Evolutionary conservation across 305 asterid species (phyloP).

Genomic region (Stenogyne calaminthoides): DNA sequence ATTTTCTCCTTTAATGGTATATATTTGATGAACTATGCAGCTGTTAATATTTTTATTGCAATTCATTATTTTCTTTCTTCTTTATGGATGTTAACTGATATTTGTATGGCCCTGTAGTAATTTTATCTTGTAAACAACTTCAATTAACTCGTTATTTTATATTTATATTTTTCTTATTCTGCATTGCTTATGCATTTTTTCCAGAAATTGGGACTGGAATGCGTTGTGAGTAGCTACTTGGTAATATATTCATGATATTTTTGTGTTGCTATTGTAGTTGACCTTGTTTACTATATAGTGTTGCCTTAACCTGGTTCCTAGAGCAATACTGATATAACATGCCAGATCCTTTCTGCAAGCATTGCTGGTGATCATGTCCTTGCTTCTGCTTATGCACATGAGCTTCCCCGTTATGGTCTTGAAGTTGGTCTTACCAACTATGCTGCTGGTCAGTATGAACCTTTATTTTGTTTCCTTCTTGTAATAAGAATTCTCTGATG

Average conservation of each 20-base stretch:
- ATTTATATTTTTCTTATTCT: neutral
- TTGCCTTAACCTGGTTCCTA: constrained; percentile 41
- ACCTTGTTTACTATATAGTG: no score
- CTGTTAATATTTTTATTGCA: neutral
- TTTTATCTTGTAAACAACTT: neutral
- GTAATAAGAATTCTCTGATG: neutral
- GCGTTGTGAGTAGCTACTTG: neutral
- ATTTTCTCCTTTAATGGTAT: neutral
- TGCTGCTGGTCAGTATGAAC: constrained; percentile 56
- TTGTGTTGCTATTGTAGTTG: neutral
- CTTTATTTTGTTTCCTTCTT: neutral
- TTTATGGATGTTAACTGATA: neutral
- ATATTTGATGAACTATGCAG: neutral
- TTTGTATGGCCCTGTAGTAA: neutral
- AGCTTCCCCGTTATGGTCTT: constrained; percentile 65
- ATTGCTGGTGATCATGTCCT: constrained; percentile 68
- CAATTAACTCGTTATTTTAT: neutral
- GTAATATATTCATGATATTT: neutral
- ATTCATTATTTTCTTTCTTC: neutral
- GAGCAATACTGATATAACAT: constrained; percentile 68
- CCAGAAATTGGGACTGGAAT: neutral
- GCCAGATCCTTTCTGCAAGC: constrained; percentile 68
- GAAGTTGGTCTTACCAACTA: constrained; percentile 76
- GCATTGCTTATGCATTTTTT: neutral
- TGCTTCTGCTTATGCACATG: constrained; percentile 70